Percentiles rank a stretch among this genome's conserved stretches.
Evolutionary conservation across 768 basidiomycete genomes (phyloP).

Genomic region (Holtermannia corniformis): DNA sequence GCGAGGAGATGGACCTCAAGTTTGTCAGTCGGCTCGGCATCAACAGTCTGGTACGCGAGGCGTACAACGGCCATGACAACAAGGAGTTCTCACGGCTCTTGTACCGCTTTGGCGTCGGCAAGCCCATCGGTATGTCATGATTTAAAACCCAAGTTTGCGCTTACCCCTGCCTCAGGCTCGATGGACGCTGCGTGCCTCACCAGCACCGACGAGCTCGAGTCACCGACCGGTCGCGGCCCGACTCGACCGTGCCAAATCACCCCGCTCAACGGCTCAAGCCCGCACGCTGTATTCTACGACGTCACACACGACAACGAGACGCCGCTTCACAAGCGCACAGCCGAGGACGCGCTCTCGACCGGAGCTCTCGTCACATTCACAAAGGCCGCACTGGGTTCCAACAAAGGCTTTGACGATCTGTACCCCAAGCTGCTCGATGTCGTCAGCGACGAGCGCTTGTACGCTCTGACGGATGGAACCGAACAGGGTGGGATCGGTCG

Average conservation of each 20-base stretch:
- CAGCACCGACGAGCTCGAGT: constrained; percentile 61
- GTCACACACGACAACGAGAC: constrained; percentile 97
- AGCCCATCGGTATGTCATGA: constrained; percentile 65
- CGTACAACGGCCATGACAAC: constrained; percentile 70
- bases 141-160: not conserved
- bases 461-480: constrained; percentile 52
- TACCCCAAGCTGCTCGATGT: constrained; percentile 90
- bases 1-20: constrained; percentile 79
- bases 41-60: constrained; percentile 88
- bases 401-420: constrained; percentile 94
- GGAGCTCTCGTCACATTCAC: constrained; percentile 89
- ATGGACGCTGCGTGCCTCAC: constrained; percentile 87
- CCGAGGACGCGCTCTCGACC: constrained; percentile 89
- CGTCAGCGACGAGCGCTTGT: constrained; percentile 70
- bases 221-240: constrained; percentile 74
- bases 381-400: constrained; percentile 76
- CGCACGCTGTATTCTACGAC: constrained; percentile 91
- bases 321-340: constrained; percentile 74
- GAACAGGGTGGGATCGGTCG: constrained; percentile 42
- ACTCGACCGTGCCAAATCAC: constrained; percentile 62
- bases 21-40: constrained; percentile 88
- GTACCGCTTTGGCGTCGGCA: constrained; percentile 82
- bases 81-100: constrained; percentile 82
- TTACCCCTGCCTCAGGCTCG: constrained; percentile 57
- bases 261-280: constrained; percentile 71